Conservation (phyloP, 305 asterid species). For the Rubia balearica region DNA sequence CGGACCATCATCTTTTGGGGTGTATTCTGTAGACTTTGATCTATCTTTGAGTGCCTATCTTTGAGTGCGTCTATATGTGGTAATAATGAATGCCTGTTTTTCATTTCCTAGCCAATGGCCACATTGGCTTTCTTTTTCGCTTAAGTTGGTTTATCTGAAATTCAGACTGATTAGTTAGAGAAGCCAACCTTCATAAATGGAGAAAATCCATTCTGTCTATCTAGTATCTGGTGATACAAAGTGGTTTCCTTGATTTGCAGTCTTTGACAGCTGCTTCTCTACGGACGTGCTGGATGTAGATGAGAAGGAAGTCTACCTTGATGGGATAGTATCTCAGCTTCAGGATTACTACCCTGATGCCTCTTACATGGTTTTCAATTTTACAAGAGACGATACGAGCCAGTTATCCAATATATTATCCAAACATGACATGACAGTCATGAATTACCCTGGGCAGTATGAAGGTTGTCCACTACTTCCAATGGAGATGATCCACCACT, state of each 20-base stretch:
- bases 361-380: constrained; percentile 93
- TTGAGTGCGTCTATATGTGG: no score
- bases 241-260: constrained; percentile 30
- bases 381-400: constrained; percentile 59
- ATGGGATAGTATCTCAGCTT: constrained; percentile 89
- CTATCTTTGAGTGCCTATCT: no score
- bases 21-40: not conserved
- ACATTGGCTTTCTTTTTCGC: no score
- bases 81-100: no score
- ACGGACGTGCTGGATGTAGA: constrained; percentile 74
- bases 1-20: not conserved
- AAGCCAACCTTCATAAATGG: not conserved
- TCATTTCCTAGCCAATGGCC: no score
- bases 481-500: constrained; percentile 71
- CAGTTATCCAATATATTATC: constrained; percentile 75
- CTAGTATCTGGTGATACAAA: not conserved
- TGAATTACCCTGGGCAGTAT: constrained; percentile 88
- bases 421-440: constrained; percentile 87
- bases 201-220: not conserved
- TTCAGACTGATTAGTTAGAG: no score
- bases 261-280: constrained; percentile 96
- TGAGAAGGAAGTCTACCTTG: constrained; percentile 47
- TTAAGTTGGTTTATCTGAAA: no score
- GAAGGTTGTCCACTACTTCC: constrained; percentile 90
- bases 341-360: constrained; percentile 93